Evolutionary conservation across 352 stramenopile genomes (phyloP), one percentile per base, ranked within the genome.

Genomic region (Blastocystis sp.): DNA sequence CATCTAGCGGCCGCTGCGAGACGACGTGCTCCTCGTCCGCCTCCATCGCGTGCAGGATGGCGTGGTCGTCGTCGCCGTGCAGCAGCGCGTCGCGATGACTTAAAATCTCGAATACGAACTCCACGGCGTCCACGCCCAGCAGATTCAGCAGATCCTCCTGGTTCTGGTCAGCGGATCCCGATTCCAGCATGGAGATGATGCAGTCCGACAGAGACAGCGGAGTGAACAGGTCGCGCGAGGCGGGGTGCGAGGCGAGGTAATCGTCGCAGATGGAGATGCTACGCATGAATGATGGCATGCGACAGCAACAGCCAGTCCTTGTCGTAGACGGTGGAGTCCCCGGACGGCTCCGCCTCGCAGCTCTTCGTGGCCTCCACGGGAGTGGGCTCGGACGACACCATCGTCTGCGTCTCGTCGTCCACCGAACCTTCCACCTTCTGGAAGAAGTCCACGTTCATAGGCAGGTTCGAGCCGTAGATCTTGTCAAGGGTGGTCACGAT

Each of bases 61-160:
- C 11, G n/a, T 19, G 43, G n/a, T 81, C 71, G 21, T 64, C 74
- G 17, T 54, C 52, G 10, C 52, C 54, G 34, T 84, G 74, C 6
- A 84, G 57, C n/a, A 84, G 34, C 21, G 54, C 74, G 1, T 84
- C 57, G 7, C 74, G 74, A 70, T 84, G 74, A 6, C 69, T 28
- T n/a, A 84, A 28, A 28, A 84, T 66, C 28, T 61, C 34, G 34
- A 84, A 84, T 17, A 84, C 74, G 66, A 69, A 69, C 28, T 84
- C 74, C 17, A 84, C 74, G 3, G 74, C 52, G 19, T 84, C 74
- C 4, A 84, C 34, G 40, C 74, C 74, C 2, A 84, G 74, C 3
- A 84, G 74, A 52, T 84, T 84, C n/a, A 84, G 74, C 38, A 84
- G 48, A 48, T 84, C 74, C 28, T 84, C 74, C 45, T 84, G 74